Evolutionary conservation across 371 early-diverging fungal genomes (phyloP), one percentile per base, ranked within the genome.

Genomic region (Zopfochytrium polystomum): DNA sequence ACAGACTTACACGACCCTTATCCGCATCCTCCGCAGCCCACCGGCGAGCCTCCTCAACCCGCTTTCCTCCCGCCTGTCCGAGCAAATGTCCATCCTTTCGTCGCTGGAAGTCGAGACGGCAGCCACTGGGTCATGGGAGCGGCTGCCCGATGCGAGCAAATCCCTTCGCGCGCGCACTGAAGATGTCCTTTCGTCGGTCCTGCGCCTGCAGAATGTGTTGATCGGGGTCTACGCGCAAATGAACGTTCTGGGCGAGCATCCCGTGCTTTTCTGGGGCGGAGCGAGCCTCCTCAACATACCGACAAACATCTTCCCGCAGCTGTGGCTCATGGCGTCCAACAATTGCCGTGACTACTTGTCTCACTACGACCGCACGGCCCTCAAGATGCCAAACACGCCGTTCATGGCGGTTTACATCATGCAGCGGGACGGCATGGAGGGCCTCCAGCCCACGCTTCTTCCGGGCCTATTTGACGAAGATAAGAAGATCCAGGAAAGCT

Each of bases 361-460:
- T 26, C 43, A 49, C 35, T 32, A 49, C 32, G 59, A 51, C 31
- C 22, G n/a, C 27, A 52, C 23, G 32, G 55, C 23, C 33, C 47
- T 59, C 33, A 58, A 38, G 47, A 49, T 25, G 47, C 52, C 11
- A 3, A 59, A 67, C 9, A 33, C 5, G 6, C 25, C 22, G 20
- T 67, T 35, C 55, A 60, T 11, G 53, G 45, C 13, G 33, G 43
- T 30, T 33, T 49, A 47, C 25, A 59, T 13, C 25, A 25, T 32
- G 53, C 52, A 2, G 43, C 26, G 43, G 62, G 63, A 20, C n/a
- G n/a, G n/a, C n/a, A n/a, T n/a, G n/a, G n/a, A n/a, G n/a, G n/a
- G n/a, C n/a, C 2, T 77, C 0, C 77, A 73, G 52, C 64, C 55
- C 13, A 18, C 68, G n/a, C 59, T 77, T 11, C 42, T 77, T 20